These are phyloP conservation scores for Phytophthora sojae DNA, from an alignment of 352 stramenopile species.

Conservation along the genomic window DNA sequence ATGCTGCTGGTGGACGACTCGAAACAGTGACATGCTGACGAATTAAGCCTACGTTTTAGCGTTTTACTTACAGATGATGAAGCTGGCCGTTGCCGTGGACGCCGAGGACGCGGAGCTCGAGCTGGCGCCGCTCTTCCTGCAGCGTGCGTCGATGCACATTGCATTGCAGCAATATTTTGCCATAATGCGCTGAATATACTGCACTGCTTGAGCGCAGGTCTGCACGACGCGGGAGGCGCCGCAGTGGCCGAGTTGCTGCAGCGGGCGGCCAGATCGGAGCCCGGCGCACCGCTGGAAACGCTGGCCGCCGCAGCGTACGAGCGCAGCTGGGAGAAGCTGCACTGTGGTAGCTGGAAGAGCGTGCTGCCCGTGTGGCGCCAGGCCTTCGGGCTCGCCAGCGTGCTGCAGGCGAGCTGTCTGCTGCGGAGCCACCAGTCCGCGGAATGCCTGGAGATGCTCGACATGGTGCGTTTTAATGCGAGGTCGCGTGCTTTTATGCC, in stretches of 20 bases:
- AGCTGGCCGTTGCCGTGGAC: not conserved
- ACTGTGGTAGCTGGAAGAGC: constrained; percentile 78
- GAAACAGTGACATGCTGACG: constrained; percentile 4
- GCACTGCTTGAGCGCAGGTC: constrained; percentile 31
- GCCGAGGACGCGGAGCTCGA: constrained; percentile 6
- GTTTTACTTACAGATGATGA: not conserved
- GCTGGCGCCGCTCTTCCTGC: constrained; percentile 33
- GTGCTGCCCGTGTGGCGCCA: constrained; percentile 64
- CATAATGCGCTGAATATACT: too few species aligned
- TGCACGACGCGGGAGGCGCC: constrained; percentile 52
- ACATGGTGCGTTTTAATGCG: constrained; percentile 58
- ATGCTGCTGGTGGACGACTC: constrained; percentile 10
- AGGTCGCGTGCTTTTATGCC: constrained; percentile 13
- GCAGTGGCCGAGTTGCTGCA: constrained; percentile 53
- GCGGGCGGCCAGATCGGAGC: constrained; percentile 22
- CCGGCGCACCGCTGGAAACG: constrained; percentile 6
- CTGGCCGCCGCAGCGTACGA: constrained; percentile 54
- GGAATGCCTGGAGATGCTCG: constrained; percentile 56
- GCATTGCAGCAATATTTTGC: too few species aligned
- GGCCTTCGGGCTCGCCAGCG: constrained; percentile 61
- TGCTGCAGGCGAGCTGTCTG: constrained; percentile 60
- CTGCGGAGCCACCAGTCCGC: constrained; percentile 22
- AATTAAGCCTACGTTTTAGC: constrained; percentile 9
- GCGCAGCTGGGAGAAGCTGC: constrained; percentile 75
- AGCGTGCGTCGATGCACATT: constrained; percentile 25